Conservation (phyloP, 257 asterid species). For the Plantago elongata region DNA sequence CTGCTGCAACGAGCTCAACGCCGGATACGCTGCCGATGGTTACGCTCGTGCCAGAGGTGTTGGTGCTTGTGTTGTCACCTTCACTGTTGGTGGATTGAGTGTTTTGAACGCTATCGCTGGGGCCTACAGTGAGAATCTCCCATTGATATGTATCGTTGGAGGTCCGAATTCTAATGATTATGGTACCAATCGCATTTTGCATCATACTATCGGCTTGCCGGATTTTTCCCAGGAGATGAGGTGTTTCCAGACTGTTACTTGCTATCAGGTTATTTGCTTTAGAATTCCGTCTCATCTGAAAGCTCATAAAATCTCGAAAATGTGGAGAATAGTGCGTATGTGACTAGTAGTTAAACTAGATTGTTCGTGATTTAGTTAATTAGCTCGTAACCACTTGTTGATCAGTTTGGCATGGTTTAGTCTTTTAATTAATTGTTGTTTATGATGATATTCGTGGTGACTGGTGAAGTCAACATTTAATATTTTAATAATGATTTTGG, state of each 20-base stretch:
- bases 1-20: constrained; percentile 46
- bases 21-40: constrained; percentile 44
- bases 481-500: too few species aligned
- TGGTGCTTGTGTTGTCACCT: constrained; percentile 41
- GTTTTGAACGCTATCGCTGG: constrained; percentile 40
- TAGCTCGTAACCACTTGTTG: too few species aligned
- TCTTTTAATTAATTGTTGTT: too few species aligned
- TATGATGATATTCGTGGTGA: too few species aligned
- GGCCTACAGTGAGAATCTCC: constrained; percentile 39
- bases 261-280: constrained; percentile 27
- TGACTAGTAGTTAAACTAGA: too few species aligned
- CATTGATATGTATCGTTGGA: constrained; percentile 39
- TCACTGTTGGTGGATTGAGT: constrained; percentile 42
- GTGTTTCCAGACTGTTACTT: constrained; percentile 40
- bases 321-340: too few species aligned
- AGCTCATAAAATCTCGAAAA: too few species aligned
- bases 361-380: too few species aligned
- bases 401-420: too few species aligned
- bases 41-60: constrained; percentile 39
- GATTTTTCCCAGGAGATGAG: constrained; percentile 42
- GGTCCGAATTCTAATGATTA: constrained; percentile 45
- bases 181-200: constrained; percentile 34
- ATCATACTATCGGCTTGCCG: constrained; percentile 38
- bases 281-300: too few species aligned
- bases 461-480: too few species aligned